Base-by-base conservation (phyloP, 108 stramenopile species). In the Discostella stelligeroides region DNA sequence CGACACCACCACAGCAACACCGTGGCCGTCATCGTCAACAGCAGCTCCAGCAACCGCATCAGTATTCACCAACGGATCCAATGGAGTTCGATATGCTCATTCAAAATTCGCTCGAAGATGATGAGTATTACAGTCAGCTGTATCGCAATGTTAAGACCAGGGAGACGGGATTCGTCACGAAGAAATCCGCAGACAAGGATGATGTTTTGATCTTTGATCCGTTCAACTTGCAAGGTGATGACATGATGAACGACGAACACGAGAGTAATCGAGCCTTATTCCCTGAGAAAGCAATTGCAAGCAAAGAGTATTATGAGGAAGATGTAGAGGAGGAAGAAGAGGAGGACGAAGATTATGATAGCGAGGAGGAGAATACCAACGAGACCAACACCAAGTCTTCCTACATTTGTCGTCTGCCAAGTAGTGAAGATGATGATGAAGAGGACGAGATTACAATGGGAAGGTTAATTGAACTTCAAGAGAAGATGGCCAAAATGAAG, bases 61-160 rank as follows among this genome's bases (percentile, higher is more conserved):
- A 58, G 37, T 37, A 41, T 39, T 40, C 57, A 20, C 38, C 57
- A 20, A 39, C 57, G 18, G 57, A 58, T 37, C 57, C 37, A 39
- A 58, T 40, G 18, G 57, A 58, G 18, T 58, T 58, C 57, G 57
- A 58, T 39, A 18, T 28, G 57, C 57, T 58, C 39, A 37, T 58
- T 1, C 10, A 58, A 3, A n/a, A 39, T 37, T 58, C 37, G n/a
- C 34, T 58, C 1, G 34, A n/a, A 27, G 18, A 39, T 17, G 57
- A 58, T 9, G 57, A 58, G 3, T 58, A 28, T 58, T 58, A 39
- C 57, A 58, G n/a, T 8, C 57, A 58, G 34, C 18, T 58, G 15
- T 10, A 34, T 34, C 34, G 3, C 34, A 34, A 34, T 34, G 34
- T 6, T 6, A 34, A 34, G 34, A 34, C 6, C 6, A 34, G 34